Percentiles rank a stretch among this genome's conserved stretches.
These are phyloP conservation scores for Phytophthora foliorum DNA, from an alignment of 352 stramenopile genomes.

Conservation along the genomic window DNA sequence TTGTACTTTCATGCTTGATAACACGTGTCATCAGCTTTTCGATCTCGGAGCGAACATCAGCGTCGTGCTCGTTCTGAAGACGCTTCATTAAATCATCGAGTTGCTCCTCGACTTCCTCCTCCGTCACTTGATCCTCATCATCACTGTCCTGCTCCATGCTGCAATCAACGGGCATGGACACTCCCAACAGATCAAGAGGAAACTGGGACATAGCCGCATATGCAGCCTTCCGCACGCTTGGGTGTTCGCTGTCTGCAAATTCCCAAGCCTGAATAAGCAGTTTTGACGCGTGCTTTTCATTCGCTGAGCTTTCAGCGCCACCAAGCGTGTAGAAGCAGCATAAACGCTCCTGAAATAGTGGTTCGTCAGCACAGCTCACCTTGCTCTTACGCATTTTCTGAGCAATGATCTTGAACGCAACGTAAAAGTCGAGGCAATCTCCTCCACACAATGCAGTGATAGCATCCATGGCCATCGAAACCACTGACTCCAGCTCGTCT, in stretches of 20 bases:
- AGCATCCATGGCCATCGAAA: slow-evolving; percentile 71
- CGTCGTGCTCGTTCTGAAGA: slow-evolving; percentile 48
- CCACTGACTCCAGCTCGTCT: slow-evolving; percentile 57
- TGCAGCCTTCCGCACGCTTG: slow-evolving; percentile 53
- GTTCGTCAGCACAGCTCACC: slow-evolving; percentile 50
- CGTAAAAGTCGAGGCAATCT: slow-evolving; percentile 83
- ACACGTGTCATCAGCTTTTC: slow-evolving; percentile 50
- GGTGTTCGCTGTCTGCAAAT: slow-evolving; percentile 40
- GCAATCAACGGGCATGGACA: slow-evolving; percentile 33
- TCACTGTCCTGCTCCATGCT: slow-evolving; percentile 21
- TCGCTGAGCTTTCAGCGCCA: slow-evolving; percentile 43
- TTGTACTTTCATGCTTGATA: slow-evolving; percentile 50
- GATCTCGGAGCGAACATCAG: slow-evolving; percentile 47
- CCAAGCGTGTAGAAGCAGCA: slow-evolving; percentile 66
- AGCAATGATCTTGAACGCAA: slow-evolving; percentile 78
- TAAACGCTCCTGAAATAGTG: slow-evolving; percentile 67
- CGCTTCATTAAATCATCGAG: slow-evolving; percentile 52
- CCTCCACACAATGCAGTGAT: slow-evolving; percentile 62
- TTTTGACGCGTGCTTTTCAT: slow-evolving; percentile 54
- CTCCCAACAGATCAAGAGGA: slow-evolving; percentile 54
- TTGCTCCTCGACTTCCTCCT: slow-evolving; percentile 58
- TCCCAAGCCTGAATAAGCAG: slow-evolving; percentile 66
- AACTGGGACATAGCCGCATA: slow-evolving; percentile 57
- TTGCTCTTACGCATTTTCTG: slow-evolving; percentile 78
- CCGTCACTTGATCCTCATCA: slow-evolving; percentile 45